Percentiles rank a stretch among this genome's conserved stretches.
Conservation (phyloP, 2,329 filamentous ascomycete species). For the Fusarium fujikuroi region DNA sequence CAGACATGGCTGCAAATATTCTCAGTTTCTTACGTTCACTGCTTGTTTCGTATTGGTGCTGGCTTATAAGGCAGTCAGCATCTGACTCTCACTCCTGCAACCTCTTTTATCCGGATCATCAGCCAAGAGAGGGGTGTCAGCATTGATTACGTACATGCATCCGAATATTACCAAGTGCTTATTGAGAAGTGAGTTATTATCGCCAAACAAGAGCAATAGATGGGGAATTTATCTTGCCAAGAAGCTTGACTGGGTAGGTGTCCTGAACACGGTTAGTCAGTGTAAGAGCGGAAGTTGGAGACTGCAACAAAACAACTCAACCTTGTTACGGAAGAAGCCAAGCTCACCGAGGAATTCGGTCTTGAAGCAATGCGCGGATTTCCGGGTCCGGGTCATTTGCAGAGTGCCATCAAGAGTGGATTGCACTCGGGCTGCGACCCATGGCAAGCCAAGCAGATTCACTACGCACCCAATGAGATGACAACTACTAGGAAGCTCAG, state of each 20-base stretch:
- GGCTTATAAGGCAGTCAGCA: background rate
- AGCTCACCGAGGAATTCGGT: background rate
- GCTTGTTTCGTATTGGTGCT: background rate
- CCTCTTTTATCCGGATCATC: background rate
- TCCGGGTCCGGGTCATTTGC: background rate
- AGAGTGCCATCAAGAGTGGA: background rate
- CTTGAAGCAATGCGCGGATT: background rate
- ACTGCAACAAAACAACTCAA: background rate
- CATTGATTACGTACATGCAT: background rate
- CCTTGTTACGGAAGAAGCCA: background rate
- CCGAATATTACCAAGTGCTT: constrained; percentile 14
- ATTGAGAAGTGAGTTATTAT: background rate
- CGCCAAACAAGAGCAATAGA: background rate
- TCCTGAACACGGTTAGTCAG: background rate
- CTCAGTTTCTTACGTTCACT: background rate
- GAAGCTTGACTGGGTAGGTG: background rate
- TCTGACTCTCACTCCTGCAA: background rate
- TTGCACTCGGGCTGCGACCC: background rate
- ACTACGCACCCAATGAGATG: background rate
- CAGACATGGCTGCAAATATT: constrained; percentile 3
- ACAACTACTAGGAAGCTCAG: background rate
- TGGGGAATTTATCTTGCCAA: background rate
- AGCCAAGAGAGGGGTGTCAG: background rate
- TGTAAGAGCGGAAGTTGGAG: background rate
- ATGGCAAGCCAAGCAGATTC: background rate